Conservation (phyloP, 169 alveolate genomes). For the Babesia gibsoni region DNA sequence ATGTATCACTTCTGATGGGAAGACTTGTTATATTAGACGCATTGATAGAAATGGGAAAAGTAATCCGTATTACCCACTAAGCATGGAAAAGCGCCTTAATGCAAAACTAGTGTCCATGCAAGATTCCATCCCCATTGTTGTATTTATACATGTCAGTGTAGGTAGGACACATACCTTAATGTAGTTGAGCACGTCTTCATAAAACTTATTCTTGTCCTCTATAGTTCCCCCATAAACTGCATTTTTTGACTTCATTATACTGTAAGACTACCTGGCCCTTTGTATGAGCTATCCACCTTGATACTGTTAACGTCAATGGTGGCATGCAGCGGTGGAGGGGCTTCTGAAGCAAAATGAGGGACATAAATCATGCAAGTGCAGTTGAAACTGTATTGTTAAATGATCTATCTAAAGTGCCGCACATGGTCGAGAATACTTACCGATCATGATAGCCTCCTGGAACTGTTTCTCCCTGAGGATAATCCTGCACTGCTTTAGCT, state of each 20-base stretch:
- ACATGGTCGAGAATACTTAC: background rate
- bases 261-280: conserved; percentile 35
- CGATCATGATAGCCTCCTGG: conserved; percentile 61
- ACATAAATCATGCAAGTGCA: no score
- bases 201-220: conserved; percentile 39
- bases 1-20: no score
- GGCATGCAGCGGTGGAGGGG: conserved; percentile 60
- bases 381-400: no score
- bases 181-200: conserved; percentile 39
- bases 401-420: no score
- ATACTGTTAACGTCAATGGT: conserved; percentile 47
- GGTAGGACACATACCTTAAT: conserved; percentile 55
- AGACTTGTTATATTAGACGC: no score
- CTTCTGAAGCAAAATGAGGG: conserved; percentile 1
- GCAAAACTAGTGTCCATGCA: background rate
- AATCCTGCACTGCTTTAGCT: conserved; percentile 57
- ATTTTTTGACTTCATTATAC: background rate
- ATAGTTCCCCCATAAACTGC: conserved; percentile 36
- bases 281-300: conserved; percentile 47
- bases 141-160: no score
- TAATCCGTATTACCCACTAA: no score
- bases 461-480: conserved; percentile 52
- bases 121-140: background rate
- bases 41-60: no score
- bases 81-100: background rate